Percentiles rank a stretch among this genome's conserved stretches.
These are phyloP conservation scores for Ophiosphaerella herpotricha DNA, from an alignment of 2,329 filamentous ascomycete species.

Conservation along the genomic window DNA sequence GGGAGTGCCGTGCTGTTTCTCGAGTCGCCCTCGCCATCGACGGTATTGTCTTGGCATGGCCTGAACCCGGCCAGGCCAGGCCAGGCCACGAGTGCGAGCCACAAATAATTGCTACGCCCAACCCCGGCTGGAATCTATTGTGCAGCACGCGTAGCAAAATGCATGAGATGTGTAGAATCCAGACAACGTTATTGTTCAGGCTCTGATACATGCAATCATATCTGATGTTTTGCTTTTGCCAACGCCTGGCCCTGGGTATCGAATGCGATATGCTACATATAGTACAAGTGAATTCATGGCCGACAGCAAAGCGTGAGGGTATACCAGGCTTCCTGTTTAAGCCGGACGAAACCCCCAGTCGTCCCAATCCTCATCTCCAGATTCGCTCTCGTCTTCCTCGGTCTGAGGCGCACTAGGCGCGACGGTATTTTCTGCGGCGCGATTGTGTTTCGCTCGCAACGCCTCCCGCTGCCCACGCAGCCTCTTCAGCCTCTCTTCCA, in stretches of 20 bases:
- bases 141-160: not conserved
- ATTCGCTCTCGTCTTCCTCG: slow-evolving; percentile 42
- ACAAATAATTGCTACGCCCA: too few species aligned
- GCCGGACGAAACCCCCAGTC: slow-evolving; percentile 45
- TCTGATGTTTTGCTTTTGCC: slow-evolving; percentile 1
- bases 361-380: slow-evolving; percentile 45
- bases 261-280: slow-evolving; percentile 25
- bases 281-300: slow-evolving; percentile 8
- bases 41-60: slow-evolving; percentile 9
- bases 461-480: slow-evolving; percentile 53
- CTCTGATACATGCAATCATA: not conserved
- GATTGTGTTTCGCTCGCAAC: slow-evolving; percentile 36
- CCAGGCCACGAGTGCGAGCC: too few species aligned
- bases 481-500: slow-evolving; percentile 52
- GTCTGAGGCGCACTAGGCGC: too few species aligned
- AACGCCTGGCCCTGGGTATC: slow-evolving; percentile 26
- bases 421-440: not conserved
- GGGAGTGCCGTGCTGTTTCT: not conserved
- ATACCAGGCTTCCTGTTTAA: slow-evolving; percentile 16
- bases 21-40: slow-evolving; percentile 15
- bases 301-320: not conserved
- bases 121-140: not conserved
- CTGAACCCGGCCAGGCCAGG: not conserved
- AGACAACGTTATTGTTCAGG: too few species aligned
- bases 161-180: not conserved